Conservation (phyloP, 2,329 filamentous ascomycete species). For the Fusarium sp. region DNA sequence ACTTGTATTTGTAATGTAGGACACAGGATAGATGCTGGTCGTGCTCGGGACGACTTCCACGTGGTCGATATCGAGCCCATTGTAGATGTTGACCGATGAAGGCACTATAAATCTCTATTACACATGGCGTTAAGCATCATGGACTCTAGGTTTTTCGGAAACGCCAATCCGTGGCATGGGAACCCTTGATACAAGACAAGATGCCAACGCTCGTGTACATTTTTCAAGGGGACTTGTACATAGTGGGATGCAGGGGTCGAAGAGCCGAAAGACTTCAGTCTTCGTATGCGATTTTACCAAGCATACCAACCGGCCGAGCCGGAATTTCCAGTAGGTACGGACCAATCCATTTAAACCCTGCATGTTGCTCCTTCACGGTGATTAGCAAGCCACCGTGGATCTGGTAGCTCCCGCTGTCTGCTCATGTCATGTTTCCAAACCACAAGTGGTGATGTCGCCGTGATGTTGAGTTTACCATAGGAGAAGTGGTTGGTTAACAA, state of each 20-base stretch:
- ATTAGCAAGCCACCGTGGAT: constrained; percentile 34
- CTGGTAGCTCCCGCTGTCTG: constrained; percentile 25
- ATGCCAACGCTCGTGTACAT: constrained; percentile 8
- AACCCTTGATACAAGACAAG: constrained; percentile 24
- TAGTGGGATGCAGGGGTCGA: constrained; percentile 3
- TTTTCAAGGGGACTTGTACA: not conserved
- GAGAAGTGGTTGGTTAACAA: constrained; percentile 16
- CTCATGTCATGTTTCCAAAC: constrained; percentile 28
- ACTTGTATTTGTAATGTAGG: not conserved
- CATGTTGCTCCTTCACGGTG: constrained; percentile 25
- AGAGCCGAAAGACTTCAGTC: constrained; percentile 12
- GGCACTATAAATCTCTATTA: constrained; percentile 6
- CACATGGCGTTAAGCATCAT: constrained; percentile 8
- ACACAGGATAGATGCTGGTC: not conserved
- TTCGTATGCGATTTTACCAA: constrained; percentile 7
- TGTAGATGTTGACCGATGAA: constrained; percentile 1
- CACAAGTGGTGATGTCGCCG: constrained; percentile 21
- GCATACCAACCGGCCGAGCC: constrained; percentile 29
- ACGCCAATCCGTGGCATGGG: constrained; percentile 26
- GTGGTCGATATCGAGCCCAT: not conserved
- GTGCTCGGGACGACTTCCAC: not conserved
- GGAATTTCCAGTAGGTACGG: constrained; percentile 21
- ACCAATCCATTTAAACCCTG: constrained; percentile 25
- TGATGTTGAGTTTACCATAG: constrained; percentile 16
- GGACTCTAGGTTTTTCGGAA: constrained; percentile 16